Percentiles rank a stretch among this genome's conserved stretches.
Conservation (phyloP, 1,284 basidiomycete species). For the Laetiporus sulphureus region DNA sequence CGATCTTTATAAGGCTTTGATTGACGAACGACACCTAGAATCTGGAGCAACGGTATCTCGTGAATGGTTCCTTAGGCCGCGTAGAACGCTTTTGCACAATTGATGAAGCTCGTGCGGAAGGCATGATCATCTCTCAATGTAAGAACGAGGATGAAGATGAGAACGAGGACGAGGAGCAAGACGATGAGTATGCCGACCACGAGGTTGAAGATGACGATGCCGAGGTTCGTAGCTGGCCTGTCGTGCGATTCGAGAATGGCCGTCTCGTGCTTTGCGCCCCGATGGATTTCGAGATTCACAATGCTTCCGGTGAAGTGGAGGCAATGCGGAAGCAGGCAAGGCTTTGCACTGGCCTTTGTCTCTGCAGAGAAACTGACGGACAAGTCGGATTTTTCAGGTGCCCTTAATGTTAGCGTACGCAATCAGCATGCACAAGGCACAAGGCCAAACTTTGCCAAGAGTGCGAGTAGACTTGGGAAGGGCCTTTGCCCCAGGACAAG, state of each 20-base stretch:
- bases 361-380: too few species aligned
- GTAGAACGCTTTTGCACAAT: slow-evolving; percentile 56
- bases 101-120: slow-evolving; percentile 38
- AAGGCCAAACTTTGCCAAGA: slow-evolving; percentile 76
- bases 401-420: slow-evolving; percentile 80
- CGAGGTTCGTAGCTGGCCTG: too few species aligned
- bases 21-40: not conserved
- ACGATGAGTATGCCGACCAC: too few species aligned
- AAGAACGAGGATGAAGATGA: too few species aligned
- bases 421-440: slow-evolving; percentile 81
- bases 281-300: slow-evolving; percentile 50
- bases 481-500: slow-evolving; percentile 80
- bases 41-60: slow-evolving; percentile 43
- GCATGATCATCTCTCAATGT: slow-evolving; percentile 27
- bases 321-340: slow-evolving; percentile 46
- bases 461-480: slow-evolving; percentile 63
- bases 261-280: slow-evolving; percentile 41
- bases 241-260: slow-evolving; percentile 46
- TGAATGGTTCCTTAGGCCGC: slow-evolving; percentile 86
- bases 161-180: too few species aligned
- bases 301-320: slow-evolving; percentile 43
- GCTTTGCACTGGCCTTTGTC: too few species aligned
- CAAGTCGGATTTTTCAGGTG: slow-evolving; percentile 33
- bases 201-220: too few species aligned
- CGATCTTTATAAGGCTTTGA: not conserved